Evolutionary conservation across 176 grass and related monocot species (phyloP).

Genomic region (Carex parvula): DNA sequence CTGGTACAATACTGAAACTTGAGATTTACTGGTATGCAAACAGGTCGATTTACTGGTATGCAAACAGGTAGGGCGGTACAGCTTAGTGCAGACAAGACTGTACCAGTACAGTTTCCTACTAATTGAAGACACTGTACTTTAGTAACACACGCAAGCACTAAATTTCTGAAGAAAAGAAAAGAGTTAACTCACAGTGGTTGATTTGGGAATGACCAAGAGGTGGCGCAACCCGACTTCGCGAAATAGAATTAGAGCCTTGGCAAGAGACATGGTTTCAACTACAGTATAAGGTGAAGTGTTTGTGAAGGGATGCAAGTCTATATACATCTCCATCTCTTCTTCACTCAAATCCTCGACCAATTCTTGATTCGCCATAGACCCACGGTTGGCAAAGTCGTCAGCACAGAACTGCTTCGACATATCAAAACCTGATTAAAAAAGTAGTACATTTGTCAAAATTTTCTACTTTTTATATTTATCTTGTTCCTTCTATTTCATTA

Average conservation of each 20-base stretch:
- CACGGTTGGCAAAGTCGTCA: constrained; percentile 75
- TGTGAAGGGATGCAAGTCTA: constrained; percentile 89
- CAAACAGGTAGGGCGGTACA: not conserved
- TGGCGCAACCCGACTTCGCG: constrained; percentile 89
- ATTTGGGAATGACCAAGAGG: constrained; percentile 87
- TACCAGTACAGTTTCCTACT: not conserved
- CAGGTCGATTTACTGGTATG: not conserved
- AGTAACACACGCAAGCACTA: not conserved
- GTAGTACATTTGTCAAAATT: not conserved
- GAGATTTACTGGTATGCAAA: not conserved
- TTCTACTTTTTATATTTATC: not conserved
- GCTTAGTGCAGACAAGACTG: not conserved
- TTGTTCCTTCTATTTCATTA: not conserved
- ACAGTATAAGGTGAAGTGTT: constrained; percentile 96
- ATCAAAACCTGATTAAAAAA: constrained; percentile 27
- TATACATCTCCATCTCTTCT: constrained; percentile 88
- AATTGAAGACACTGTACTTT: not conserved
- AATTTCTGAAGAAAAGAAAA: not conserved
- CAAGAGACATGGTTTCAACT: constrained; percentile 89
- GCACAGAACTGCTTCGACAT: constrained; percentile 49
- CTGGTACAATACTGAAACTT: not conserved
- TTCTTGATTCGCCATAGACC: constrained; percentile 59
- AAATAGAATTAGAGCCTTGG: constrained; percentile 90
- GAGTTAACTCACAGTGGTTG: constrained; percentile 43
- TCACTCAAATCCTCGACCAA: constrained; percentile 57